phyloP scores from a whole-genome alignment of 1,284 basidiomycete genomes.

The Limonomyces culmigenus region DNA sequence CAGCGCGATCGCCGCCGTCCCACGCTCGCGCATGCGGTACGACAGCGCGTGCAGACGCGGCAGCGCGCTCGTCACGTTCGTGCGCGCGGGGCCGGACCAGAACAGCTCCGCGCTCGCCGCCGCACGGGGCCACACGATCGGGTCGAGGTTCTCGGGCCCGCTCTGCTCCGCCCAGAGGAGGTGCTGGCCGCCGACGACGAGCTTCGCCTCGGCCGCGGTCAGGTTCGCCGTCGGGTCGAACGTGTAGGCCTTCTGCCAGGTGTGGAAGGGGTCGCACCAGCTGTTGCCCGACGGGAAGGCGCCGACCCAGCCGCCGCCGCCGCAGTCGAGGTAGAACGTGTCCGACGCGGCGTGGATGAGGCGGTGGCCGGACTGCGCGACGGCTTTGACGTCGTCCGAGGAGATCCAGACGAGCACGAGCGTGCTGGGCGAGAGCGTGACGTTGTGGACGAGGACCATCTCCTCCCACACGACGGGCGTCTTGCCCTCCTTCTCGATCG shows the following conservation, averaged over 20 bases:
- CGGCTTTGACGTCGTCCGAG: constrained; percentile 35
- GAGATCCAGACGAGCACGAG: constrained; percentile 67
- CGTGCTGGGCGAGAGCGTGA: constrained; percentile 47
- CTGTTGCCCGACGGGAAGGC: constrained; percentile 5
- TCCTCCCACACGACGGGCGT: constrained; percentile 63
- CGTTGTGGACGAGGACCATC: constrained; percentile 51
- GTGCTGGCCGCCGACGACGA: constrained; percentile 35
- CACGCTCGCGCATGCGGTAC: constrained; percentile 43
- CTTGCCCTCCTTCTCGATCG: constrained; percentile 27
- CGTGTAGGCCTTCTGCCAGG: constrained; percentile 32
- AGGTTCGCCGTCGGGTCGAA: constrained; percentile 36
- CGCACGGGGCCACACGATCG: constrained; percentile 43
- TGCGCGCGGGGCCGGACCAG: constrained; percentile 27
- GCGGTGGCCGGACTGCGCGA: constrained; percentile 40
- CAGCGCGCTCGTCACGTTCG: constrained; percentile 26
- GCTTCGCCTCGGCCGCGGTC: constrained; percentile 15
- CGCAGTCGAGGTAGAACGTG: constrained; percentile 56
- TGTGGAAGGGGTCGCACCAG: constrained; percentile 41
- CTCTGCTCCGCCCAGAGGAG: constrained; percentile 43
- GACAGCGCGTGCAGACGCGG: constrained; percentile 44
- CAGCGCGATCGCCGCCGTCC: constrained; percentile 38
- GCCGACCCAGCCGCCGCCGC: constrained; percentile 27
- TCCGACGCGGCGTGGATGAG: constrained; percentile 55
- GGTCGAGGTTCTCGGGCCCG: constrained; percentile 32
- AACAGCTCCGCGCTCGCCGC: constrained; percentile 43